phyloP scores from a whole-genome alignment of 805 yeast species.

The Wickerhamomyces mucosus region DNA sequence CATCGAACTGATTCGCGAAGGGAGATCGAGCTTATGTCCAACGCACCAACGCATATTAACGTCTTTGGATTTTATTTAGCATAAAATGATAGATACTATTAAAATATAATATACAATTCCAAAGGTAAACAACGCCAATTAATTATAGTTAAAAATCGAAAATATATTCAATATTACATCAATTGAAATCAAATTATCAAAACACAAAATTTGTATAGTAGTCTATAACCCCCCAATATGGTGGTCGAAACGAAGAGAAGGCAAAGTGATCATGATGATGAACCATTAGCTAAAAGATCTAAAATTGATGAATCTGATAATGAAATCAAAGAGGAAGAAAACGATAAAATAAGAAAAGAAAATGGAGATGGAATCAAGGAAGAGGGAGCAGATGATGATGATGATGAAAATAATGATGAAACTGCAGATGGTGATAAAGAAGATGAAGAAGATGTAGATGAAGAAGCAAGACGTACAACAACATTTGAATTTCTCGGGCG shows the following conservation, averaged over 20 bases:
- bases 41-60: too few species aligned
- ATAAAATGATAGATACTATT: too few species aligned
- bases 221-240: slow-evolving; percentile 1
- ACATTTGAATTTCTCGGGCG: slow-evolving; percentile 56
- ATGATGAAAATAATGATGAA: slow-evolving; percentile 18
- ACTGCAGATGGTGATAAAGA: slow-evolving; percentile 14
- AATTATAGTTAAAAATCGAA: too few species aligned
- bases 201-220: too few species aligned
- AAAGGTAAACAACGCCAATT: too few species aligned
- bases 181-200: too few species aligned
- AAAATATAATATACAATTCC: too few species aligned
- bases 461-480: slow-evolving; percentile 27
- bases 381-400: slow-evolving; percentile 15
- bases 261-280: slow-evolving; percentile 17
- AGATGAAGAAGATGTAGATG: slow-evolving; percentile 22
- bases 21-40: too few species aligned
- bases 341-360: slow-evolving; percentile 10
- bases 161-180: too few species aligned
- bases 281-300: slow-evolving; percentile 21
- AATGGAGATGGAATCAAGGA: slow-evolving; percentile 17
- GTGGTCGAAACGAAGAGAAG: slow-evolving; percentile 12
- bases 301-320: slow-evolving; percentile 17
- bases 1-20: too few species aligned
- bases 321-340: slow-evolving; percentile 9
- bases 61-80: too few species aligned